Conservation (phyloP, 2,329 filamentous ascomycete genomes). For the Botrytis sinoallii region DNA sequence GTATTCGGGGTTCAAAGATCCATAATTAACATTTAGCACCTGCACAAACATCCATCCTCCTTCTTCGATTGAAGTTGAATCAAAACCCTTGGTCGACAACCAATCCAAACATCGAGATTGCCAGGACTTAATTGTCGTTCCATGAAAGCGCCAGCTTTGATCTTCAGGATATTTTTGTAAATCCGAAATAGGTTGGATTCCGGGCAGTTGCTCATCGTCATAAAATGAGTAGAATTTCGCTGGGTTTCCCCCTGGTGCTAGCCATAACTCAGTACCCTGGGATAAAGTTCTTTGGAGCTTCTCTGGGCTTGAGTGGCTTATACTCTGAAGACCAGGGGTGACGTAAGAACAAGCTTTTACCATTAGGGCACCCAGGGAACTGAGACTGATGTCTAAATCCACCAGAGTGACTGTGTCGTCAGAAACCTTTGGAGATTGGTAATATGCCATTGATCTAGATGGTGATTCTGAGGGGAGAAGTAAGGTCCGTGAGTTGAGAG, state of each 20-base stretch:
- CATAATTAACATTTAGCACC: constrained; percentile 28
- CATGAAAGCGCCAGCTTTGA: constrained; percentile 23
- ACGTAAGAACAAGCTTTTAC: constrained; percentile 35
- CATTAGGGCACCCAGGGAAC: constrained; percentile 36
- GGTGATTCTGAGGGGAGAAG: constrained; percentile 24
- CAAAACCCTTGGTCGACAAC: constrained; percentile 35
- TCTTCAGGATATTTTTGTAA: constrained; percentile 26
- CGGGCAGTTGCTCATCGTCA: constrained; percentile 28
- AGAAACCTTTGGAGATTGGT: not conserved
- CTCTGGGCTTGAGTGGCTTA: constrained; percentile 19
- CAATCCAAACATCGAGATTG: constrained; percentile 37
- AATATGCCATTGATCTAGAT: constrained; percentile 10
- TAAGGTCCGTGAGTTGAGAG: constrained; percentile 38
- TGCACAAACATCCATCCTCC: constrained; percentile 38
- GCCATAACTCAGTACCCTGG: constrained; percentile 33
- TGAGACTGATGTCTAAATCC: constrained; percentile 36
- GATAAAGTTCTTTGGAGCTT: constrained; percentile 19
- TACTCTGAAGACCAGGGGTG: constrained; percentile 30
- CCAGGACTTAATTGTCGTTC: constrained; percentile 33
- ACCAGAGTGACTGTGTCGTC: constrained; percentile 31
- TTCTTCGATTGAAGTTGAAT: constrained; percentile 30
- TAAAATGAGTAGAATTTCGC: constrained; percentile 33
- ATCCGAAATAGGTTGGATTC: constrained; percentile 24
- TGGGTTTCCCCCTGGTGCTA: constrained; percentile 37
- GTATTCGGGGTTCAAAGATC: constrained; percentile 30